Base-by-base conservation (phyloP, 768 basidiomycete species). In the Mycena kentingensis region DNA sequence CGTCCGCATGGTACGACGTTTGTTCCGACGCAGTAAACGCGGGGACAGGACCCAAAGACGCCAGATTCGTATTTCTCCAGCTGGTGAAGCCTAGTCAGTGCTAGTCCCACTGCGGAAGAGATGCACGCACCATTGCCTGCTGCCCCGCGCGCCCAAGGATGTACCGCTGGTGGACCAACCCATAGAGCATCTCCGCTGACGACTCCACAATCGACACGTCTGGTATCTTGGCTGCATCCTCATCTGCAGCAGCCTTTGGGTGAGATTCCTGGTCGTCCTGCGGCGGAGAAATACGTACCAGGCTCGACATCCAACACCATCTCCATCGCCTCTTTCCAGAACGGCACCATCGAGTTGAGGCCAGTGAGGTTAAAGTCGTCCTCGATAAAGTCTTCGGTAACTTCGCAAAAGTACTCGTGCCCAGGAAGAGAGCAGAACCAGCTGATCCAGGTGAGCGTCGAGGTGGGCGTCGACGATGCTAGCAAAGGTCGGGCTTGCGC, bases 291-390 rank as follows among this genome's bases (percentile, higher is more conserved):
- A 21, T 26, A 52, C 86, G 69, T 67, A 95, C 96, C 94, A 77
- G 97, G 93, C 73, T 99, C 97, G 47, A 98, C 96, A 73, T 99
- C 97, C 60, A 99, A 73, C 15, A 99, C 93, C 97, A 99, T 99
- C 75, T 99, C 97, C 88, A 99, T 90, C 38, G 97, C 97, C 70
- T 99, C 97, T 70, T 98, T 98, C 93, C 96, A 99, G 68, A 99
- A 99, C 7, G 97, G 97, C 16, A 98, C 97, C 86, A 95, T 86
- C 27, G 82, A 81, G 65, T 94, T 96, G 68, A 99, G 73, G 5
- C 97, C 97, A 5, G 97, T 99, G 32, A 99, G 77, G 74, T 99
- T 99, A 77, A 99, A 99, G 67, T 98, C 93, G 73, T 99, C 97
- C 69, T 98, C 93, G 69, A 99, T 98, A 71, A 98, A 99, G 68